Conservation (phyloP, 768 basidiomycete species). For the Sarcomyxa edulis region DNA sequence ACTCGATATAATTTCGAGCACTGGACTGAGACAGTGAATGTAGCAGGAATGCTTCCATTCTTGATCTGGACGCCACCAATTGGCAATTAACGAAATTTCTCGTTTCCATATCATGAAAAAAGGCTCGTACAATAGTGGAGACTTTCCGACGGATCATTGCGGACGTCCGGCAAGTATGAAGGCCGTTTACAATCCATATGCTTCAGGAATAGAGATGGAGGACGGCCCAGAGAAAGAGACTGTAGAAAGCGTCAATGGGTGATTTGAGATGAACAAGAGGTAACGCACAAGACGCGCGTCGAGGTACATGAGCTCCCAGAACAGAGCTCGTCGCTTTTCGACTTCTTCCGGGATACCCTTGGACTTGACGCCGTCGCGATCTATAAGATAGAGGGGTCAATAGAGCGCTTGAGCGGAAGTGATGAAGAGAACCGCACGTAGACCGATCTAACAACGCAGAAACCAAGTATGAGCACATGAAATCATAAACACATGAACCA, state of each 20-base stretch:
- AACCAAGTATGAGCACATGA: slow-evolving; percentile 3
- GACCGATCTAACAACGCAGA: slow-evolving; percentile 44
- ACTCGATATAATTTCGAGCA: slow-evolving; percentile 52
- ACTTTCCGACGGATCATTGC: slow-evolving; percentile 29
- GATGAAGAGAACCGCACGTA: slow-evolving; percentile 37
- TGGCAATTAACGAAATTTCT: slow-evolving; percentile 7
- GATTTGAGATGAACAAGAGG: slow-evolving; percentile 14
- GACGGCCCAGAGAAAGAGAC: slow-evolving; percentile 63
- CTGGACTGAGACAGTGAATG: slow-evolving; percentile 52
- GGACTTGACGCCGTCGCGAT: slow-evolving; percentile 58
- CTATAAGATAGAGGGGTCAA: slow-evolving; percentile 23
- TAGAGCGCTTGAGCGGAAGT: slow-evolving; percentile 11
- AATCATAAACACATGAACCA: slow-evolving; percentile 3
- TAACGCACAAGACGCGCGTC: slow-evolving; percentile 52
- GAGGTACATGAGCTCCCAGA: slow-evolving; percentile 66
- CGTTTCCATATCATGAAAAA: background rate
- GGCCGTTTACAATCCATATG: slow-evolving; percentile 56
- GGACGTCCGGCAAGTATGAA: slow-evolving; percentile 36
- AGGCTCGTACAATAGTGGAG: slow-evolving; percentile 35
- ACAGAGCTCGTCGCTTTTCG: slow-evolving; percentile 61
- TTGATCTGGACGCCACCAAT: slow-evolving; percentile 39
- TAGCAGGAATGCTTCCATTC: slow-evolving; percentile 71
- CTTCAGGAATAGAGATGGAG: slow-evolving; percentile 56
- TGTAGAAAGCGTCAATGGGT: no score
- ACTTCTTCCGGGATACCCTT: slow-evolving; percentile 69